These are phyloP conservation scores for Botrytis sinoallii DNA, from an alignment of 2,329 filamentous ascomycete species.

Conservation along the genomic window DNA sequence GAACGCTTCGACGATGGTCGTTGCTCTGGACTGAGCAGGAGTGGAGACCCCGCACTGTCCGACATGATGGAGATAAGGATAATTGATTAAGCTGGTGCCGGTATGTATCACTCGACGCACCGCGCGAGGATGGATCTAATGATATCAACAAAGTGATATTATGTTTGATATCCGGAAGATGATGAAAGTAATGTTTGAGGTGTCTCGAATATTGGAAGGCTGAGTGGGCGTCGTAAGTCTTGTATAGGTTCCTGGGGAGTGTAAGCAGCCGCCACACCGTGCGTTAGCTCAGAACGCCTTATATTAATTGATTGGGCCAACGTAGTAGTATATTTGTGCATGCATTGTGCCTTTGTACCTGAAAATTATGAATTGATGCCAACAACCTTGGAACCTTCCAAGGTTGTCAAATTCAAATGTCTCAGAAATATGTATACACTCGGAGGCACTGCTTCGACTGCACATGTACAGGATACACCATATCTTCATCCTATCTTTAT, in stretches of 20 bases:
- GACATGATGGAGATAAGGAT: conserved; percentile 11
- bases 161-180: not conserved
- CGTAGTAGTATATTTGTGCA: not conserved
- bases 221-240: not conserved
- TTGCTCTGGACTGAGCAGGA: conserved; percentile 14
- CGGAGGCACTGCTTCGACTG: not conserved
- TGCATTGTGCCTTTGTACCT: not conserved
- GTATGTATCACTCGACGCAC: conserved; percentile 19
- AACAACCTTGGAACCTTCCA: not conserved
- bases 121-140: conserved; percentile 14
- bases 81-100: not conserved
- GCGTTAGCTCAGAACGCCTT: not conserved
- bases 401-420: not conserved
- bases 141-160: not conserved
- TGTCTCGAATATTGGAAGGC: not conserved
- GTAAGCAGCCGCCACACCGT: conserved; percentile 8
- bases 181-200: not conserved
- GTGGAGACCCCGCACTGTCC: conserved; percentile 17
- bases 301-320: not conserved
- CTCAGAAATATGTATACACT: not conserved
- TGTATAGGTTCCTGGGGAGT: not conserved
- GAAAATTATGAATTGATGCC: not conserved
- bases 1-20: conserved; percentile 19
- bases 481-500: not conserved
- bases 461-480: not conserved